phyloP scores from a whole-genome alignment of 257 asterid species.

The Handroanthus guayacan region DNA sequence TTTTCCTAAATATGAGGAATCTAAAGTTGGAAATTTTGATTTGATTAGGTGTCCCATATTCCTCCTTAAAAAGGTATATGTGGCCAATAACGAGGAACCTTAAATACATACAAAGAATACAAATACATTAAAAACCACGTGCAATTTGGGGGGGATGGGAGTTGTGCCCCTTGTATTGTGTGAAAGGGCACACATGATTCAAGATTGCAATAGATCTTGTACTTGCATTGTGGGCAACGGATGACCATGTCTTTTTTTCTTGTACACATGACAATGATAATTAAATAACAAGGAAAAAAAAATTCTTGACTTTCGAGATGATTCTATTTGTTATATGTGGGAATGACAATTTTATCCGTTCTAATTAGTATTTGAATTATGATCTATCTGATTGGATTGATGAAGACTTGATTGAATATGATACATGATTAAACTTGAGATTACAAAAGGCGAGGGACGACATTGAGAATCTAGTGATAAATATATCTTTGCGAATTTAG shows the following conservation, averaged over 20 bases:
- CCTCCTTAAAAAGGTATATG: background rate
- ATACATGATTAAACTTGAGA: no score
- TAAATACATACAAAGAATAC: background rate
- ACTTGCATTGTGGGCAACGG: constrained; percentile 37
- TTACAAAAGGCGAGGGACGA: no score
- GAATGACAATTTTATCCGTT: no score
- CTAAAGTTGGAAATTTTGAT: no score
- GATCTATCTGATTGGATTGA: no score
- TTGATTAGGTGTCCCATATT: no score
- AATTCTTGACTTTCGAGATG: background rate
- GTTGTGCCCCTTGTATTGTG: constrained; percentile 28
- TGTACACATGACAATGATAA: constrained; percentile 22
- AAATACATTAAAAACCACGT: constrained; percentile 23
- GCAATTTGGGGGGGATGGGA: constrained; percentile 4
- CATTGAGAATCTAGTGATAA: no score
- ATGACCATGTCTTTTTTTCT: constrained; percentile 32
- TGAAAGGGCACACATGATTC: constrained; percentile 39
- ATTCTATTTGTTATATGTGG: background rate
- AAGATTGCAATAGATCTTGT: constrained; percentile 18
- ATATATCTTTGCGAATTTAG: no score
- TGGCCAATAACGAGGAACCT: background rate
- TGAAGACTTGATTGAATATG: no score
- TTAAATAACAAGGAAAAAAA: background rate
- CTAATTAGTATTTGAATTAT: no score
- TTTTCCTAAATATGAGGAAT: no score